A percentile compares a stretch with the other conserved stretches of the same genome.
phyloP scores from a whole-genome alignment of 805 yeast genomes.

The Isabelozyma rhagii region DNA sequence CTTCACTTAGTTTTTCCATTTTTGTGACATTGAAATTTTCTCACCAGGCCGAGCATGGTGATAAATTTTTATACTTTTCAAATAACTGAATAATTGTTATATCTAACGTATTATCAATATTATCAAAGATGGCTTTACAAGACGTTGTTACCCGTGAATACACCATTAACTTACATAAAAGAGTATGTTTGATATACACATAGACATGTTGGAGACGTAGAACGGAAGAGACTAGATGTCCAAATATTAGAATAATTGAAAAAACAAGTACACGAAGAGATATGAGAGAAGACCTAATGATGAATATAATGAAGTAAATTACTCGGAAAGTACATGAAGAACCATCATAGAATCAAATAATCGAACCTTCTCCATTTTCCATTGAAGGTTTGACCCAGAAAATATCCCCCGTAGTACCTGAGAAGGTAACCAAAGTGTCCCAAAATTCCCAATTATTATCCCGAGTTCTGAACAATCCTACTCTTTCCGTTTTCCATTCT shows the following conservation, averaged over 20 bases:
- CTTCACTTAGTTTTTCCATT: background rate
- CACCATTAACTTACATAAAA: constrained; percentile 99
- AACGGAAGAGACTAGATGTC: background rate
- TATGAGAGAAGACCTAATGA: background rate
- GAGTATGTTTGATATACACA: constrained; percentile 61
- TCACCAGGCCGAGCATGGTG: background rate
- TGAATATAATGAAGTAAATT: too few species aligned
- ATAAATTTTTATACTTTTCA: background rate
- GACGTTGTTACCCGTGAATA: constrained; percentile 99
- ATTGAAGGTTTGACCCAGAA: too few species aligned
- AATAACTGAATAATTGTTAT: background rate
- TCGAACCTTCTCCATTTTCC: too few species aligned
- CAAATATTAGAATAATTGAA: background rate
- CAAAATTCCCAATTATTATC: too few species aligned
- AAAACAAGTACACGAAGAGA: background rate
- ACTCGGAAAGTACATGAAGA: too few species aligned
- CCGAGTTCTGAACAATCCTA: background rate
- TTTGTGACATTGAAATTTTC: background rate
- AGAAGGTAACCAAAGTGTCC: too few species aligned
- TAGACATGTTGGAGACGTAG: background rate
- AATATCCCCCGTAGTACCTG: too few species aligned
- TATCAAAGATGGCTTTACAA: constrained; percentile 74
- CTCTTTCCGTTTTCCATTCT: background rate
- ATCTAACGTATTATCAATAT: constrained; percentile 9
- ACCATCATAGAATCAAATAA: too few species aligned